Evolutionary conservation across 2,329 filamentous ascomycete genomes (phyloP), one percentile per base, ranked within the genome.

Genomic region (Xylariomycetidae sp.): DNA sequence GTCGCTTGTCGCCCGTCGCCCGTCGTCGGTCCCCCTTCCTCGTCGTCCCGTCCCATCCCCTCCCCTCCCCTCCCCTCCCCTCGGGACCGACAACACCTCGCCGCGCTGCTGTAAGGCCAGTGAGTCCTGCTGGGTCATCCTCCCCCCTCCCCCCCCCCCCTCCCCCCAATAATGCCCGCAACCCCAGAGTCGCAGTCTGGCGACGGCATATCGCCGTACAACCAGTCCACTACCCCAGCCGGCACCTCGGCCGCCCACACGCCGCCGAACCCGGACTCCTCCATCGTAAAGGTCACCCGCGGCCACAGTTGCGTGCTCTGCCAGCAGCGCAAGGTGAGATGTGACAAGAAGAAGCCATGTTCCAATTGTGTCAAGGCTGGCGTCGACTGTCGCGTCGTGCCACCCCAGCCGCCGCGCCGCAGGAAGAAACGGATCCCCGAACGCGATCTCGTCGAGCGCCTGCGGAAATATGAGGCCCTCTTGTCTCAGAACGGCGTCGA

Each of bases 281-380:
- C 64, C 24, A 57, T 61, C 35, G 56, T 72, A 45, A 77, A 77
- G 56, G 57, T 77, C 46, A 76, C 72, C 24, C 65, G 74, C 31
- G 73, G 73, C 38, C 73, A 74, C 40, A 76, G 72, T 39, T 90
- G 85, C 49, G 69, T 85, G 10, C 67, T 79, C 14, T 90, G 85
- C 52, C 82, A 88, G 53, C 81, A 84, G 54, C 76, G 82, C 40
- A 87, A 87, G 56, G 72, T 87, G 25, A 79, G 79, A 39, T 87
- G 83, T 57, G 78, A 86, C 57, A 82, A 81, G 58, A 75, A 71
- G 46, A 79, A 79, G 57, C 82, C 82, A 12, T 87, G 83, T 52
- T 66, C 72, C 48, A 81, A 82, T 57, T 86, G 82, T 51, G 63
- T 76, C 52, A 80, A 74, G 57, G 70, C 74, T 32, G 61, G 67